Evolutionary conservation across 352 stramenopile genomes (phyloP).

Genomic region (Phytophthora sansomeana): DNA sequence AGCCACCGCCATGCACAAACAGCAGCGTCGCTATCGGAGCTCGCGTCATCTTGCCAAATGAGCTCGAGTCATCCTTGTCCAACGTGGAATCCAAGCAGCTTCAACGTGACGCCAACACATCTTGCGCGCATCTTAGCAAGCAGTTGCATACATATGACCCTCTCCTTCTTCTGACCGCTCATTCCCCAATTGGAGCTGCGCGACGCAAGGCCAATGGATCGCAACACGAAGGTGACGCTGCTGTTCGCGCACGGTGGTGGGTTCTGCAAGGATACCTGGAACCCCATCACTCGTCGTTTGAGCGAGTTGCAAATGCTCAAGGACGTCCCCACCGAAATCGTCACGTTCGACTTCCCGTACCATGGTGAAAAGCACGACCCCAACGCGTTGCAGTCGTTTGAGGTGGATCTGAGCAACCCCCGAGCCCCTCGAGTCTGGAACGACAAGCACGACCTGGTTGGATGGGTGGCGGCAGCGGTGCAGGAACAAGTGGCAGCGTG

Average conservation of each 20-base stretch:
- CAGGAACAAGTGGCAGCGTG: slow-evolving; percentile 34
- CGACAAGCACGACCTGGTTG: slow-evolving; percentile 33
- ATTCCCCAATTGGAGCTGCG: slow-evolving; percentile 1
- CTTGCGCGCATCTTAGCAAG: slow-evolving; percentile 4
- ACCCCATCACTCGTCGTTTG: slow-evolving; percentile 50
- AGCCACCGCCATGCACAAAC: slow-evolving; percentile 51
- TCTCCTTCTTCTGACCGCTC: not conserved
- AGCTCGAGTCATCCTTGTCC: not conserved
- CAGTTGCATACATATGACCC: slow-evolving; percentile 15
- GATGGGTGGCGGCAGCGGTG: slow-evolving; percentile 29
- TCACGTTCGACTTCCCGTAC: slow-evolving; percentile 54
- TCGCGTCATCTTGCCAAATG: slow-evolving; percentile 28
- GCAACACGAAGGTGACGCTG: slow-evolving; percentile 44
- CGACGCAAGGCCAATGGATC: slow-evolving; percentile 7
- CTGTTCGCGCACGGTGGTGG: slow-evolving; percentile 53
- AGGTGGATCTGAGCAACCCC: slow-evolving; percentile 38
- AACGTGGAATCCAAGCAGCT: slow-evolving; percentile 16
- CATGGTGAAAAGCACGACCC: slow-evolving; percentile 47
- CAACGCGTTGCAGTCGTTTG: slow-evolving; percentile 21
- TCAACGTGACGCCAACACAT: slow-evolving; percentile 40
- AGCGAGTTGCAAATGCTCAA: slow-evolving; percentile 32
- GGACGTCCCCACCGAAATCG: slow-evolving; percentile 35
- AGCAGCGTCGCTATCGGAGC: slow-evolving; percentile 35
- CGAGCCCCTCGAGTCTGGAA: slow-evolving; percentile 38
- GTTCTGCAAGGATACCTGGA: slow-evolving; percentile 60